These are phyloP conservation scores for Alloteropsis angusta DNA, from an alignment of 202 grass and related monocot species.

Conservation along the genomic window DNA sequence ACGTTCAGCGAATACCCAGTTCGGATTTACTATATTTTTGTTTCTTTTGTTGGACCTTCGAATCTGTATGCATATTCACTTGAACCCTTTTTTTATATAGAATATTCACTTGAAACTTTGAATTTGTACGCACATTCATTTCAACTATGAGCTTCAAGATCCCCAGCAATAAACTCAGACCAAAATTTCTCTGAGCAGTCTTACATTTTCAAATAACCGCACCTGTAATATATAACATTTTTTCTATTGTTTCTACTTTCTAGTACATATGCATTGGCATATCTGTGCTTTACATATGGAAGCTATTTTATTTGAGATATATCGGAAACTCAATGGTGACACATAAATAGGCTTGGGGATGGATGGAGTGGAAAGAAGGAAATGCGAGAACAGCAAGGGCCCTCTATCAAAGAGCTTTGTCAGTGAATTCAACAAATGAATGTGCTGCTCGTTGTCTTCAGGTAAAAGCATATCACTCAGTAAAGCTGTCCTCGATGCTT, in stretches of 20 bases:
- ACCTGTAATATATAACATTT: not conserved
- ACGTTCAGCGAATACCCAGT: not conserved
- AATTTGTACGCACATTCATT: not conserved
- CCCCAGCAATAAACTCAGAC: not conserved
- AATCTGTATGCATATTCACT: no score
- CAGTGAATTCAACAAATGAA: conserved; percentile 83
- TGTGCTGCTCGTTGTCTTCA: conserved; percentile 91
- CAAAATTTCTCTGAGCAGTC: not conserved
- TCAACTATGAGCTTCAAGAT: not conserved
- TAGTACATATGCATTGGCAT: not conserved
- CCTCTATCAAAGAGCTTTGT: conserved; percentile 81
- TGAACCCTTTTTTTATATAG: no score
- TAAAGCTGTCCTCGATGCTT: not conserved
- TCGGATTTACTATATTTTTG: not conserved
- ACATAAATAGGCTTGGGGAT: conserved; percentile 72
- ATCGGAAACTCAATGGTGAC: not conserved
- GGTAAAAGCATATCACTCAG: conserved; percentile 37
- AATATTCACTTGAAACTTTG: no score
- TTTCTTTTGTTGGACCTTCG: not conserved
- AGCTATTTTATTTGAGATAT: not conserved
- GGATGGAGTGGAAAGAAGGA: conserved; percentile 99
- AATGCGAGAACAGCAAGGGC: conserved; percentile 73
- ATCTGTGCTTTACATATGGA: not conserved
- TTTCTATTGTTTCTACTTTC: not conserved
- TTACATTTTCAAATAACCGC: not conserved